Conservation (phyloP, 768 basidiomycete species). For the Guyanaporus albipodus region DNA sequence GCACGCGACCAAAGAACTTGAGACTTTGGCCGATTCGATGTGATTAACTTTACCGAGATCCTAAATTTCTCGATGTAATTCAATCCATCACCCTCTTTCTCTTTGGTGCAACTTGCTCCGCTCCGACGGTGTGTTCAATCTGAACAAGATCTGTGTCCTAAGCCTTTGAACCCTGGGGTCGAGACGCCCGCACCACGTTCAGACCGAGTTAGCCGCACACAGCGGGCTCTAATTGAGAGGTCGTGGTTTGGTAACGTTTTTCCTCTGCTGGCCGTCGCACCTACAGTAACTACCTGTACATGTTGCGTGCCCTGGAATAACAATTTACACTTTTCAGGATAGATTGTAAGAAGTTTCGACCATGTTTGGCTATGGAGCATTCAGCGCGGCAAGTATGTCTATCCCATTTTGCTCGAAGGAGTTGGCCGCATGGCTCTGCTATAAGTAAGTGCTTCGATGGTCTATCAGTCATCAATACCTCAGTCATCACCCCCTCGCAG, state of each 20-base stretch:
- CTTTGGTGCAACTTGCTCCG: conserved; percentile 10
- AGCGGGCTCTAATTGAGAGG: conserved; percentile 13
- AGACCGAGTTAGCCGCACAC: neutral
- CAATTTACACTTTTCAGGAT: conserved; percentile 34
- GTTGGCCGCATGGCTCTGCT: conserved; percentile 19
- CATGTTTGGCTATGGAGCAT: conserved; percentile 20
- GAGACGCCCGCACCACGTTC: conserved; percentile 9
- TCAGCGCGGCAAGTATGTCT: conserved; percentile 8
- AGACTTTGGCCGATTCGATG: neutral
- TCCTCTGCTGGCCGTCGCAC: conserved; percentile 10
- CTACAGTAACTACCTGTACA: conserved; percentile 15
- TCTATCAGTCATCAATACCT: conserved; percentile 17
- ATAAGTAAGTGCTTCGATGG: conserved; percentile 12
- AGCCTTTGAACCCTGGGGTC: neutral
- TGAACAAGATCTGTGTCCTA: neutral
- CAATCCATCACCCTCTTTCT: no score
- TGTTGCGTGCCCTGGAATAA: conserved; percentile 21
- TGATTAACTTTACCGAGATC: neutral
- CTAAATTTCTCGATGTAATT: neutral
- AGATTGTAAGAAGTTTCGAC: conserved; percentile 22
- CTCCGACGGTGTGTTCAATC: neutral
- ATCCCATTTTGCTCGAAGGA: conserved; percentile 20
- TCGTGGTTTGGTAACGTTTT: conserved; percentile 25
- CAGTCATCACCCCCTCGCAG: conserved; percentile 4
- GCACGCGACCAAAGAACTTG: conserved; percentile 5